Evolutionary conservation across 495 filamentous ascomycete genomes (phyloP), one percentile per base, ranked within the genome.

Genomic region (Podospora fimiseda): DNA sequence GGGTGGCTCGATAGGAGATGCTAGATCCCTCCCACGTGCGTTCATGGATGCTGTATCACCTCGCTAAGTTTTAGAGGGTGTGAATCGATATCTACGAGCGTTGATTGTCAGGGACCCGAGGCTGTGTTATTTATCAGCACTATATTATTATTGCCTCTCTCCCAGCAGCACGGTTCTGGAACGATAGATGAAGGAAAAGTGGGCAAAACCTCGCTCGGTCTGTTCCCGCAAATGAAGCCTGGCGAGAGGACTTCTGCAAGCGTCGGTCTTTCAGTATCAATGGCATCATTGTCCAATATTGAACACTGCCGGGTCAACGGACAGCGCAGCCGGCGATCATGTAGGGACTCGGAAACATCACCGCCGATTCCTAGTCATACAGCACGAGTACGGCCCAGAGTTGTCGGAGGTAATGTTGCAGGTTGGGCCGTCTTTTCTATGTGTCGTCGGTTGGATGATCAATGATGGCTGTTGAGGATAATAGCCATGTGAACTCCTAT

Each of bases 41-140:
- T 33, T 15, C 23, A 22, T 47, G 44, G 20, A 47, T 47, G 44
- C 16, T 11, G 44, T 47, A 47, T 33, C 44, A 47, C 44, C 44
- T 47, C 44, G 44, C 44, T 47, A 33, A 33, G 27, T 11, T 6
- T 5, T 5, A 33, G 27, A 33, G 5, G 27, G 27, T 33, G 27
- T 33, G 27, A 11, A 11, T 11, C 6, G 6, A 11, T 11, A 5
- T 11, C 27, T 33, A 5, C 27, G 6, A 33, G 27, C 11, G 6
- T 33, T 11, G 27, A 33, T 33, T 33, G 27, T 33, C 27, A 33
- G 27, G 11, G 27, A 33, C 27, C 27, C 27, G 27, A 33, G 27
- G 11, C 6, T 11, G 11, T 5, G 6, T 33, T 11, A 11, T 33
- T 11, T 33, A 33, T 19, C 14, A 44, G 14, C 18, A 44, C 18